Conservation (phyloP, 768 basidiomycete genomes). For the Floccularia luteovirens region DNA sequence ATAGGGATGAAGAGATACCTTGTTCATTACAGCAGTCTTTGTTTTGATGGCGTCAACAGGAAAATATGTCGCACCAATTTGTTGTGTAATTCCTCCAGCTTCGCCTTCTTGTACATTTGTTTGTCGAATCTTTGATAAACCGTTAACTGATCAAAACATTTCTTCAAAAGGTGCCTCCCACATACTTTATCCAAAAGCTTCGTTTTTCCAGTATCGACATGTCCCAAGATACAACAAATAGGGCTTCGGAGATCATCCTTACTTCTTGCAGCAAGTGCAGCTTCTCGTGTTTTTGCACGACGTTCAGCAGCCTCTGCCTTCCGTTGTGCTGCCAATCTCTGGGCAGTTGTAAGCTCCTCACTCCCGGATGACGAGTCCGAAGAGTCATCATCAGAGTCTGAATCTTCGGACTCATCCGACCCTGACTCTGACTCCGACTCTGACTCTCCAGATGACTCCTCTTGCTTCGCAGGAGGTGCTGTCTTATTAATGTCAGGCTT, state of each 20-base stretch:
- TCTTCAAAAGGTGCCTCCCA: conserved; percentile 5
- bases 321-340: conserved; percentile 58
- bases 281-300: conserved; percentile 71
- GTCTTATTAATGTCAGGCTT: conserved; percentile 7
- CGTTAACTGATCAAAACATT: conserved; percentile 2
- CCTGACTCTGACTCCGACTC: conserved; percentile 38
- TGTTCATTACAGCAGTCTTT: conserved; percentile 93
- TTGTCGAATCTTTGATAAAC: conserved; percentile 81
- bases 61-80: conserved; percentile 99
- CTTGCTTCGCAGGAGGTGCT: conserved; percentile 13
- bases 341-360: conserved; percentile 59
- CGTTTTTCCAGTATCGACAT: conserved; percentile 99
- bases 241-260: conserved; percentile 92
- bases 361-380: conserved; percentile 44
- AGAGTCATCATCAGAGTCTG: conserved; percentile 41
- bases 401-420: conserved; percentile 38
- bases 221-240: conserved; percentile 98
- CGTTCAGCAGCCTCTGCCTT: conserved; percentile 85
- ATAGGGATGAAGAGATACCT: conserved; percentile 29
- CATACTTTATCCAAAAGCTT: conserved; percentile 92
- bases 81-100: conserved; percentile 99
- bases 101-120: conserved; percentile 99
- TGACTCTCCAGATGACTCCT: conserved; percentile 25
- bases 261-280: conserved; percentile 76
- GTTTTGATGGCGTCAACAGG: conserved; percentile 89